phyloP scores from a whole-genome alignment of 2,329 filamentous ascomycete species.

The Laburnicola sp. region DNA sequence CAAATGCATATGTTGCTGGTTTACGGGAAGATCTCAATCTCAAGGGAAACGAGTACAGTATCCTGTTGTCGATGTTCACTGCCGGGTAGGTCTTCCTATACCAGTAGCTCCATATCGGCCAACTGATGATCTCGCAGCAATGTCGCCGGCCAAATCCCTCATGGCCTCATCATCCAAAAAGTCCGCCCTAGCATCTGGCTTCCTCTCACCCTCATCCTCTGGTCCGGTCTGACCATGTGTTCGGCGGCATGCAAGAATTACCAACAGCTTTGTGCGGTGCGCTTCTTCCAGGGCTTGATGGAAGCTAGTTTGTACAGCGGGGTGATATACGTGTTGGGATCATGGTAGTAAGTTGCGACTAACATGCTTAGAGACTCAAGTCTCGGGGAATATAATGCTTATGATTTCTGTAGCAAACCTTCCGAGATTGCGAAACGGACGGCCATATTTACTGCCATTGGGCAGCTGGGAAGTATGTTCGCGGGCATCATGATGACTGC shows the following conservation, averaged over 20 bases:
- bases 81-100: constrained; percentile 19
- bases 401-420: constrained; percentile 17
- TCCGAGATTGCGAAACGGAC: constrained; percentile 30
- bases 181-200: constrained; percentile 29
- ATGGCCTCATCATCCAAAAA: constrained; percentile 29
- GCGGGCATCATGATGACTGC: too few relatives aligned
- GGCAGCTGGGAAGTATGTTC: constrained; percentile 32
- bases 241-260: constrained; percentile 29
- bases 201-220: constrained; percentile 24
- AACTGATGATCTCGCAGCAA: constrained; percentile 5
- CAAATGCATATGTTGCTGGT: constrained; percentile 31
- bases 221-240: constrained; percentile 32
- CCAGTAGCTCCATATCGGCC: neutral
- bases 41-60: constrained; percentile 29
- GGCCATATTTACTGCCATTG: constrained; percentile 30
- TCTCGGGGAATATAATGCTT: too few relatives aligned
- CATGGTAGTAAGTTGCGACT: constrained; percentile 34
- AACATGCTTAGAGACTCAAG: too few relatives aligned
- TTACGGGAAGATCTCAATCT: constrained; percentile 27
- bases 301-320: constrained; percentile 29
- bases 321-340: constrained; percentile 29
- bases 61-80: constrained; percentile 28
- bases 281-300: constrained; percentile 28
- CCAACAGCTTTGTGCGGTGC: constrained; percentile 22
- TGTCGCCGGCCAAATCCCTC: constrained; percentile 29